These are phyloP conservation scores for Phytophthora tentaculata DNA, from an alignment of 352 stramenopile species.

Conservation along the genomic window DNA sequence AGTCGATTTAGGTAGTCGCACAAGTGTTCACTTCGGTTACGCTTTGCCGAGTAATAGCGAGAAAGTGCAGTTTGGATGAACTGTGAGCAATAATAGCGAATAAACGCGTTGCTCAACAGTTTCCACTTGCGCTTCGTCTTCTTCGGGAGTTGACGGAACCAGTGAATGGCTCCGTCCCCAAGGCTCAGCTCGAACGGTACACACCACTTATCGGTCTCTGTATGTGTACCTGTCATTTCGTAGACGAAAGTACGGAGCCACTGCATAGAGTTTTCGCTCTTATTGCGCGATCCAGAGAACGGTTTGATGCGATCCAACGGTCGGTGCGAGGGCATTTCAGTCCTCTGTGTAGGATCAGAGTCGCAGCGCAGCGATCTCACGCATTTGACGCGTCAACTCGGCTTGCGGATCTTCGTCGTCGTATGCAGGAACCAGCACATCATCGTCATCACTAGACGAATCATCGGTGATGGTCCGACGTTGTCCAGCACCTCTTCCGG, in stretches of 20 bases:
- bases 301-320: slow-evolving; percentile 1
- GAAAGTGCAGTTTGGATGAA: background rate
- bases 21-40: no score
- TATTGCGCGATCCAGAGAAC: background rate
- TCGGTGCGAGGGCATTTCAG: slow-evolving; percentile 8
- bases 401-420: background rate
- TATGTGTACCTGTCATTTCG: slow-evolving; percentile 9
- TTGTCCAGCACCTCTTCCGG: background rate
- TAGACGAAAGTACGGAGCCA: slow-evolving; percentile 3
- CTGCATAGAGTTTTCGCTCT: slow-evolving; percentile 8
- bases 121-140: background rate
- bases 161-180: background rate
- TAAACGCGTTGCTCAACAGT: background rate
- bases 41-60: background rate
- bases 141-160: background rate
- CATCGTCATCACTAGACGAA: background rate
- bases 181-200: background rate
- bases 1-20: no score
- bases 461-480: background rate
- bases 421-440: background rate
- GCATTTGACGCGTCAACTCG: background rate
- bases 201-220: background rate
- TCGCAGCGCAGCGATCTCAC: background rate
- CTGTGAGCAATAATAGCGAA: background rate
- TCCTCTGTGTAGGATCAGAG: background rate